Evolutionary conservation across 176 grass and related monocot species (phyloP), one percentile per base, ranked within the genome.

Genomic region (Oryza meyeriana): DNA sequence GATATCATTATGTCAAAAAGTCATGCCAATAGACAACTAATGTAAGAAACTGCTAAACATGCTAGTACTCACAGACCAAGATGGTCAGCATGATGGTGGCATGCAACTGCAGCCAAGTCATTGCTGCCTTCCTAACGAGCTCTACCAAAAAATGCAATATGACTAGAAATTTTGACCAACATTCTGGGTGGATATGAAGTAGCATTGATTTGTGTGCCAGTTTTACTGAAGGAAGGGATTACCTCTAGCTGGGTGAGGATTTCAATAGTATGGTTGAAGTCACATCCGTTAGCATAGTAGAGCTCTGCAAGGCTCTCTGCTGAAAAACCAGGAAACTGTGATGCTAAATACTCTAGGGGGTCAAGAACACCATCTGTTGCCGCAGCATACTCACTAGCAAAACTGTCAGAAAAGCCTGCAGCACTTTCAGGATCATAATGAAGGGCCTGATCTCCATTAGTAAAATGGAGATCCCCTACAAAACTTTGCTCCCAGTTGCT

Each of bases 171-270:
- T 26, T 36, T 65, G 64, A 34, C 24, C 12, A 24, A 55, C 75
- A 44, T 29, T 25, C 10, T 17, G 6, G 50, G 34, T 74, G 10
- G 7, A 79, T 45, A 48, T 76, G 1, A 34, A 14, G 52, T 61
- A 67, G 81, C 28, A 22, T 50, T 58, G 42, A 69, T 28, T 27
- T 80, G 20, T 39, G 29, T 61, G 18, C 12, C 35, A 78, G 17
- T 74, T 16, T 62, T 40, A 50, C 69, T 74, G 3, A 26, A 13
- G 33, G 41, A 45, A 71, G 18, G 55, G 57, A 52, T 86, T 99
- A 99, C 96, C 96, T 99, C 96, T 79, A 99, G 93, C 75, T 99
- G 91, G 22, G 83, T 81, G 63, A 99, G 86, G 33, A 93, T 95
- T 83, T 95, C 96, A 76, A 93, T 82, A 34, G 96, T 99, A 64